Evolutionary conservation across 345 rosid genomes (phyloP), one percentile per base, ranked within the genome.

Genomic region (Populus pruinosa): DNA sequence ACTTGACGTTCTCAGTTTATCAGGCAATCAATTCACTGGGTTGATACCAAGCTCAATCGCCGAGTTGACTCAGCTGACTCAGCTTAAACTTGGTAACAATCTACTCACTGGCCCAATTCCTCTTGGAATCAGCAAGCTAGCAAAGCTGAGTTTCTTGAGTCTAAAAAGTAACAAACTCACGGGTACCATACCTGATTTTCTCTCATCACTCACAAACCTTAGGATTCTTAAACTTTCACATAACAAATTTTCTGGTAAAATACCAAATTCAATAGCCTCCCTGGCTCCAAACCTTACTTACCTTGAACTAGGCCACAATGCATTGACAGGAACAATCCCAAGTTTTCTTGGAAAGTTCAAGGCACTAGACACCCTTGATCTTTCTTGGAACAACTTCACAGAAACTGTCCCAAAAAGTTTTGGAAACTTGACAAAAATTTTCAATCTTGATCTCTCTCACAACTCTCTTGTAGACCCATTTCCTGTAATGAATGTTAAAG

Each of bases 391-490:
- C 21, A 79, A 53, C 1, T 83, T 87, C 66, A 16, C 85, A 0
- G 94, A 94, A 20, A 73, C 78, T 0, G 84, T 94, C 7, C 97
- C 97, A 1, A 87, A 84, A 70, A 90, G 71, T 73, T 88, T 94
- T 67, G 82, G 81, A 12, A 92, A 92, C 72, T 86, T 94, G 2
- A 92, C 94, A n/a, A 94, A 92, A 74, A 90, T 92, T 4, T 92
- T 92, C 88, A 92, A 89, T 70, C 91, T 94, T 49, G 86, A 92
- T 70, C 93, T 93, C 62, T 85, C 97, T 5, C 87, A 80, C 63
- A 93, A 92, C 81, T 80, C 78, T 41, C 82, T 92, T 50, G 77
- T 63, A 1, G 97, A 88, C 82, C 97, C 94, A 8, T 93, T 93
- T 77, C 98, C 98, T n/a, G 67, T 5, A 0, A 68, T 93, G 89